Conservation (phyloP, 371 early-diverging fungal genomes). For the Rhizopus delemar region DNA sequence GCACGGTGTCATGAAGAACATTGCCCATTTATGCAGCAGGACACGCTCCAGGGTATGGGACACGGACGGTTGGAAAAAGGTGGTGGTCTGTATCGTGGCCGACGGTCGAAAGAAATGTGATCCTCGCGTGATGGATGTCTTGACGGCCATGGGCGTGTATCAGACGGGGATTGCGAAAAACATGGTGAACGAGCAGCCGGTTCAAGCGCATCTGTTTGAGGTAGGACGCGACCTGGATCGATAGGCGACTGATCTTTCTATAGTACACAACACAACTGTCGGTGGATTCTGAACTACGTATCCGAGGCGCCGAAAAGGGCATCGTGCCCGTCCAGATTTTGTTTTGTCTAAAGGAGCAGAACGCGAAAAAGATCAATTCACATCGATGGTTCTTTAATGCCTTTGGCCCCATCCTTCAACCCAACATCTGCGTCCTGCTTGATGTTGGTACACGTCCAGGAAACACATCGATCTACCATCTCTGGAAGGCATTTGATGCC, state of each 20-base stretch:
- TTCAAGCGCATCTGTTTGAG: constrained; percentile 80
- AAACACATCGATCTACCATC: constrained; percentile 61
- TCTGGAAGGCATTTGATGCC: constrained; percentile 72
- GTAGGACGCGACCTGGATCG: constrained; percentile 16
- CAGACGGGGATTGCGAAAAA: constrained; percentile 73
- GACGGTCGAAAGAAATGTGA: constrained; percentile 80
- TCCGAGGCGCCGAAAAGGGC: constrained; percentile 66
- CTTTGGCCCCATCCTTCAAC: constrained; percentile 66
- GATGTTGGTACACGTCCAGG: constrained; percentile 76
- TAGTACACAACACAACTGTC: constrained; percentile 81
- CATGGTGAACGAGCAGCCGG: constrained; percentile 58
- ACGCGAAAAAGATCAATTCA: constrained; percentile 87
- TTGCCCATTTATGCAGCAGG: constrained; percentile 72
- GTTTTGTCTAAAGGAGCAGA: constrained; percentile 86
- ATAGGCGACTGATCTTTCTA: neutral
- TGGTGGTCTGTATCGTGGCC: constrained; percentile 81
- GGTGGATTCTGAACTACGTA: constrained; percentile 65
- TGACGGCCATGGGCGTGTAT: constrained; percentile 70
- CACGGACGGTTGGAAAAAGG: constrained; percentile 78
- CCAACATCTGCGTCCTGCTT: constrained; percentile 74
- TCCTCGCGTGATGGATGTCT: constrained; percentile 53
- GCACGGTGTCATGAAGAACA: constrained; percentile 80
- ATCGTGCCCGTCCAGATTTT: constrained; percentile 77
- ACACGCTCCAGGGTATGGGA: constrained; percentile 68
- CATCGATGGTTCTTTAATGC: constrained; percentile 90